A percentile compares a stretch with the other conserved stretches of the same genome.
These are phyloP conservation scores for Hortiboletus campestris DNA, from an alignment of 768 basidiomycete genomes.

Conservation along the genomic window DNA sequence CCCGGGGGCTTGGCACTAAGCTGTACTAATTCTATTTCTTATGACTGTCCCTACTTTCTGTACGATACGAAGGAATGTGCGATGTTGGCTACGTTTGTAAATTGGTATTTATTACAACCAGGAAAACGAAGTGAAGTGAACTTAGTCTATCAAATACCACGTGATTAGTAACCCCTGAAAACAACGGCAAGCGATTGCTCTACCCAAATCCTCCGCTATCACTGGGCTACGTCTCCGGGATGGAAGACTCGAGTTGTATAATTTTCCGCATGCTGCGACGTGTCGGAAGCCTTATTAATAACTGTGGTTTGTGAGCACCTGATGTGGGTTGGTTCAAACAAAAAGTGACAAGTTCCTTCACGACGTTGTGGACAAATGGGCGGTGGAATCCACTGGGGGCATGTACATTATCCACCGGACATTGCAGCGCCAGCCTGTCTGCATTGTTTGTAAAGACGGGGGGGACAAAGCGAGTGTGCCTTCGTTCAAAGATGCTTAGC, in stretches of 20 bases:
- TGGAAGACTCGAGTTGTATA: too few species aligned
- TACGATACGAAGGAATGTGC: slow-evolving; percentile 7
- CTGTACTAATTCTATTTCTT: neutral
- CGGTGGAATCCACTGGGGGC: neutral
- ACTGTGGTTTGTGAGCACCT: too few species aligned
- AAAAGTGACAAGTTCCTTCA: too few species aligned
- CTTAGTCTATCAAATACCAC: neutral
- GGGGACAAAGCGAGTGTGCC: slow-evolving; percentile 8
- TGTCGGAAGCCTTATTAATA: too few species aligned
- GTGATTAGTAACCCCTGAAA: too few species aligned
- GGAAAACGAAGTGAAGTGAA: neutral
- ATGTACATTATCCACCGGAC: neutral
- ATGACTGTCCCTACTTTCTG: slow-evolving; percentile 7
- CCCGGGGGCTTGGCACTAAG: slow-evolving; percentile 48
- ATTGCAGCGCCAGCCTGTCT: neutral
- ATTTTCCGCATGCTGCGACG: too few species aligned
- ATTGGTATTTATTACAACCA: neutral
- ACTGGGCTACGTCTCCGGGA: too few species aligned
- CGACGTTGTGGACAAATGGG: neutral
- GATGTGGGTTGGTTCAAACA: too few species aligned
- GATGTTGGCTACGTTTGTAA: neutral
- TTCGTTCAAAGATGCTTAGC: neutral
- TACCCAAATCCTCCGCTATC: too few species aligned
- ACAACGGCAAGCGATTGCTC: too few species aligned
- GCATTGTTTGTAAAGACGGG: slow-evolving; percentile 2